A percentile compares a stretch with the other conserved stretches of the same genome.
Conservation (phyloP, 495 filamentous ascomycete genomes). For the Pyrenula massariospora region DNA sequence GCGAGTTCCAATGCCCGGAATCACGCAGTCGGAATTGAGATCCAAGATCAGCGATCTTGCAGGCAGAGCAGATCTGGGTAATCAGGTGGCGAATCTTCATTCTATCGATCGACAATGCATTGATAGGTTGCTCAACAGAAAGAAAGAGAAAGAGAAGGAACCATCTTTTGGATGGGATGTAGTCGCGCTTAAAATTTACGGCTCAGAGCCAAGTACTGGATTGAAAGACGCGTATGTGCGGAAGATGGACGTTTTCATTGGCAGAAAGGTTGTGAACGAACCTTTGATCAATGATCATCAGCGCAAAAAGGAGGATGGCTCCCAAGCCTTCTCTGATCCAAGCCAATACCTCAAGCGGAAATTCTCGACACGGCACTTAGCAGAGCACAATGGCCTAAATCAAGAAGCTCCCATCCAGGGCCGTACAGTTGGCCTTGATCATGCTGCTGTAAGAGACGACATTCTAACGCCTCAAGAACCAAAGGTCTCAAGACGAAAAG, state of each 20-base stretch:
- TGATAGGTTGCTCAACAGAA: no score
- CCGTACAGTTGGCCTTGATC: not conserved
- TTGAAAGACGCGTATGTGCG: no score
- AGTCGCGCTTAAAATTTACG: no score
- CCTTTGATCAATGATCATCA: no score
- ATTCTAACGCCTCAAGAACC: not conserved
- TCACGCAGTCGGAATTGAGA: not conserved
- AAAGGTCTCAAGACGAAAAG: not conserved
- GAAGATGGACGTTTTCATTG: no score
- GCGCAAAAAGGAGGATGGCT: no score
- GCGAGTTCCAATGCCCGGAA: not conserved
- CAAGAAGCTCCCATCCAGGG: not conserved
- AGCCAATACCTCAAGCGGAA: not conserved
- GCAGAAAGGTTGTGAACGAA: no score
- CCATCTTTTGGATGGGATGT: no score
- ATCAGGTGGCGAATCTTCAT: not conserved
- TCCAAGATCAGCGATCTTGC: not conserved
- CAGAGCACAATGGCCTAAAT: not conserved
- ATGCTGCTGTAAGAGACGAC: not conserved
- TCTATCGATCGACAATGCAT: no score
- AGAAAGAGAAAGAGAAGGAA: no score
- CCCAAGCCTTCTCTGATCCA: no score
- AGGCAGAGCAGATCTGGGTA: not conserved
- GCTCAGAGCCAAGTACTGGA: no score
- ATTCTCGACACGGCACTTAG: not conserved